These are phyloP conservation scores for Tanacetum coccineum DNA, from an alignment of 129 eudicot species.

Conservation along the genomic window DNA sequence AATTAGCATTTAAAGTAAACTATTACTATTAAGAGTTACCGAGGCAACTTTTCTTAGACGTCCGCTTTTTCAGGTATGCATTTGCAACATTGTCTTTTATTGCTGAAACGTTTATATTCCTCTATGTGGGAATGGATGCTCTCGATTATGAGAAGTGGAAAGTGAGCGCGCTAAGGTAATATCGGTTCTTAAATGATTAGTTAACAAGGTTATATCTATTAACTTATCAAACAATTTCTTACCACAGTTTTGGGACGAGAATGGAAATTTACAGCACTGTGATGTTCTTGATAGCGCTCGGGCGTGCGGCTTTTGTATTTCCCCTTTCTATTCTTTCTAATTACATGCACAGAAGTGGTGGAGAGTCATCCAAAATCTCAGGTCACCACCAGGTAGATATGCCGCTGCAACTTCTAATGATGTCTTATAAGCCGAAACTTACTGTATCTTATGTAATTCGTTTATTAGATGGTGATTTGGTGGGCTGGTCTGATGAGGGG, in stretches of 20 bases:
- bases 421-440: background rate
- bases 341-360: conserved; percentile 47
- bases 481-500: conserved; percentile 99
- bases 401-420: background rate
- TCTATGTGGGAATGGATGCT: conserved; percentile 84
- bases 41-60: background rate
- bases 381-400: conserved; percentile 56
- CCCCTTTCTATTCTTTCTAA: conserved; percentile 77
- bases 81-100: conserved; percentile 88
- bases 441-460: conserved; percentile 8
- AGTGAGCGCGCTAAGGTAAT: conserved; percentile 61
- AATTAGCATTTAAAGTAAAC: too few relatives aligned
- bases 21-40: too few relatives aligned
- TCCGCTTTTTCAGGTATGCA: conserved; percentile 55
- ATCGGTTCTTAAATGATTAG: background rate
- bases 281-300: conserved; percentile 54
- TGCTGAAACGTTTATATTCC: conserved; percentile 92
- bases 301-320: conserved; percentile 87
- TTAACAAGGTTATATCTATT: background rate
- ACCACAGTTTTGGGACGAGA: conserved; percentile 50
- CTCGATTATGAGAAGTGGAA: conserved; percentile 85
- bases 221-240: background rate
- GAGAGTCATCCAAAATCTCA: conserved; percentile 50
- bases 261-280: conserved; percentile 53
- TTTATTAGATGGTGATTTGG: conserved; percentile 65